Conservation (phyloP, 805 yeast genomes). For the Maudiozyma turicensis region DNA sequence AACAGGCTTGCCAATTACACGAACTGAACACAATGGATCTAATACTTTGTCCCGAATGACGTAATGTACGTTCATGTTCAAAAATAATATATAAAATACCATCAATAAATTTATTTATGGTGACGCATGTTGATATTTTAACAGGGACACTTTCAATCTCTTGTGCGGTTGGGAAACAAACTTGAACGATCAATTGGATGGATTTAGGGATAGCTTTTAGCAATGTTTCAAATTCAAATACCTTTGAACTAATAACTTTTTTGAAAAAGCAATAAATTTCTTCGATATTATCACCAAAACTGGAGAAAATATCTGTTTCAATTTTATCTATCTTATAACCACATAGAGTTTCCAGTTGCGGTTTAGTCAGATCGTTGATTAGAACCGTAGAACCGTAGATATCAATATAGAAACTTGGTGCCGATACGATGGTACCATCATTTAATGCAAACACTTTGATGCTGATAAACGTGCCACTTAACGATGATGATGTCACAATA, state of each 20-base stretch:
- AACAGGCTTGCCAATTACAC: constrained; percentile 81
- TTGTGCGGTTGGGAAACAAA: constrained; percentile 59
- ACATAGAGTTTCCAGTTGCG: constrained; percentile 27
- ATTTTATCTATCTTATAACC: constrained; percentile 21
- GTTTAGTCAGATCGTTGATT: constrained; percentile 42
- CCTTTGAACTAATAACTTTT: constrained; percentile 29
- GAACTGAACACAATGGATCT: constrained; percentile 79
- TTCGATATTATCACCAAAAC: constrained; percentile 9
- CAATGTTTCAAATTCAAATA: constrained; percentile 51
- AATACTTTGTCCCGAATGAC: constrained; percentile 31
- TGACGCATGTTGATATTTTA: constrained; percentile 35
- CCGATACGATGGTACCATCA: constrained; percentile 80
- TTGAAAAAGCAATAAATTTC: constrained; percentile 12
- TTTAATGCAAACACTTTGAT: constrained; percentile 59
- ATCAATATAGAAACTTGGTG: constrained; percentile 55
- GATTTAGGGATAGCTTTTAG: constrained; percentile 45
- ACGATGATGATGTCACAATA: constrained; percentile 81
- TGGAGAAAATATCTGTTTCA: neutral
- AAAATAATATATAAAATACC: constrained; percentile 60
- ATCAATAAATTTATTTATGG: constrained; percentile 70
- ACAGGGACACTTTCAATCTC: constrained; percentile 36
- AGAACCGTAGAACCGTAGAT: constrained; percentile 46
- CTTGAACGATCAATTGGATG: constrained; percentile 63
- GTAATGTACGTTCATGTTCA: constrained; percentile 51
- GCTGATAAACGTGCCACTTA: constrained; percentile 70